Conservation (phyloP, 148 eudicot species). For the Rhododendron henanense region DNA sequence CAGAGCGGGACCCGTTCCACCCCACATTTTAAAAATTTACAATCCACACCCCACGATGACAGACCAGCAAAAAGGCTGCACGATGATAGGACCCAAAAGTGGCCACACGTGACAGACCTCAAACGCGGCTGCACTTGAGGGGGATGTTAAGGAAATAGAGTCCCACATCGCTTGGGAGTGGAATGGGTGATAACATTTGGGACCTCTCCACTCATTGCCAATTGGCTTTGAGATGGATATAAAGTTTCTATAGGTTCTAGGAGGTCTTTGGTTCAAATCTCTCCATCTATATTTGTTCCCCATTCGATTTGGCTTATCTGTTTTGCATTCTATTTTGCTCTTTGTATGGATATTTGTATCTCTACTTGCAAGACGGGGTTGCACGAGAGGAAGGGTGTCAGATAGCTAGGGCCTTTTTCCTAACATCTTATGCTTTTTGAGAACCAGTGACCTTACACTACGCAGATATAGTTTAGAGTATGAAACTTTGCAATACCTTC, state of each 20-base stretch:
- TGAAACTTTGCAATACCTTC: not conserved
- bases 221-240: too few species aligned
- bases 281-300: not conserved
- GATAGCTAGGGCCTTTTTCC: not conserved
- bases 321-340: not conserved
- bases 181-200: too few species aligned
- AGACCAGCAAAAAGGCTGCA: too few species aligned
- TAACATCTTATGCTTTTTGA: not conserved
- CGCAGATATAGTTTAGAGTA: not conserved
- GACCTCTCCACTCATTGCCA: too few species aligned
- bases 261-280: not conserved
- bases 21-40: too few species aligned
- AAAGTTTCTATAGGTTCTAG: not conserved
- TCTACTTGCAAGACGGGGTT: not conserved
- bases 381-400: not conserved
- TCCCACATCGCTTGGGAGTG: too few species aligned
- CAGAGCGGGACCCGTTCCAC: too few species aligned
- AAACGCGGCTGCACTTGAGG: too few species aligned
- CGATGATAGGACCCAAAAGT: too few species aligned
- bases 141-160: too few species aligned
- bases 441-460: not conserved
- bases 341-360: not conserved
- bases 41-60: too few species aligned
- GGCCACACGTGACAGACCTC: too few species aligned
- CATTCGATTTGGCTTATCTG: not conserved